A percentile compares a stretch with the other conserved stretches of the same genome.
Conservation (phyloP, 495 filamentous ascomycete species). For the Neurospora pannonica region DNA sequence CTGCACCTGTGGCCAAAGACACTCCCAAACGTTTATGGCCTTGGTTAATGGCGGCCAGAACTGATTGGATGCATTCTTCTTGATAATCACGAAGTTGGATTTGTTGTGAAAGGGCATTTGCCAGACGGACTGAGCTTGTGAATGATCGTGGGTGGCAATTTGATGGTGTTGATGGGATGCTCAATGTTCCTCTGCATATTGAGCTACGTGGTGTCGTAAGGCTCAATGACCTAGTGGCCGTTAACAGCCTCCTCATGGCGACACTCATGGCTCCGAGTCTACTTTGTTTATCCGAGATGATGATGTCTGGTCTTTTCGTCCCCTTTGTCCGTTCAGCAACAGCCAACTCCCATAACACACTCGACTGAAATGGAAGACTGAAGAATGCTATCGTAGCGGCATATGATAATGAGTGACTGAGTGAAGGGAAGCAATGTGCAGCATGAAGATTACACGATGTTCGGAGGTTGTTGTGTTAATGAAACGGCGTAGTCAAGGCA, state of each 20-base stretch:
- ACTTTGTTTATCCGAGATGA: neutral
- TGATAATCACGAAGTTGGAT: constrained; percentile 67
- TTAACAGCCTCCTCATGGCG: neutral
- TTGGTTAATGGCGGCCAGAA: constrained; percentile 57
- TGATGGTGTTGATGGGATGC: neutral
- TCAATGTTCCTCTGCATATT: neutral
- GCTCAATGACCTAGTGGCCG: neutral
- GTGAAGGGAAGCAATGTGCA: neutral
- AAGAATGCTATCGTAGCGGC: neutral
- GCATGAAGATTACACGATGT: neutral
- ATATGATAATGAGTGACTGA: neutral
- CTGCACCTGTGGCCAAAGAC: constrained; percentile 83
- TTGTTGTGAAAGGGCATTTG: neutral
- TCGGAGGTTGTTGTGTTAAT: neutral
- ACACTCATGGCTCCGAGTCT: neutral
- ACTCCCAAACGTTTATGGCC: constrained; percentile 80
- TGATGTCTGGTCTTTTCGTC: neutral
- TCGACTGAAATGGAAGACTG: too few relatives aligned
- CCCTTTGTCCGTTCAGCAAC: neutral
- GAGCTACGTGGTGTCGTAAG: neutral
- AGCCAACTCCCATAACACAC: neutral
- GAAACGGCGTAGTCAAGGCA: neutral
- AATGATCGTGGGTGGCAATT: neutral
- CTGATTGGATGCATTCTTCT: constrained; percentile 83
- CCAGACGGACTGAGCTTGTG: neutral